Evolutionary conservation across 768 basidiomycete genomes (phyloP).

Genomic region (Leccinum longicurvipes): DNA sequence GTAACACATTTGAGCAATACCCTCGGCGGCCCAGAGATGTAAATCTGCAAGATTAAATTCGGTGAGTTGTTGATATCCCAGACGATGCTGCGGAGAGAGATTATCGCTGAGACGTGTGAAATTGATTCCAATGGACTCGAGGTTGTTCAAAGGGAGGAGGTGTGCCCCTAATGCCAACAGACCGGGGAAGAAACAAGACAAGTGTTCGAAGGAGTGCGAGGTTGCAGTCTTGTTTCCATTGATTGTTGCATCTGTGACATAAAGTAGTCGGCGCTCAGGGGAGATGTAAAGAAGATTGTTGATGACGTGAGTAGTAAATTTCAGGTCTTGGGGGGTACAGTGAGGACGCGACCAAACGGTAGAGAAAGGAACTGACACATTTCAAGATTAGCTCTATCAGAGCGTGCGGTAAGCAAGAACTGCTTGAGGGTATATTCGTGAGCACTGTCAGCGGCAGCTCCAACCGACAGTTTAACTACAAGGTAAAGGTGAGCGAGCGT

Average conservation of each 20-base stretch:
- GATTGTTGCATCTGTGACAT: slow-evolving; percentile 54
- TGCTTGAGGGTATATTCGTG: slow-evolving; percentile 79
- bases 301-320: slow-evolving; percentile 58
- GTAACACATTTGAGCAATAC: slow-evolving; percentile 70
- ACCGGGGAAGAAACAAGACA: slow-evolving; percentile 78
- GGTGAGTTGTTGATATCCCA: slow-evolving; percentile 38
- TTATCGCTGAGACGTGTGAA: slow-evolving; percentile 34
- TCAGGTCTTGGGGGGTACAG: slow-evolving; percentile 45
- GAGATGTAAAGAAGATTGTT: slow-evolving; percentile 66
- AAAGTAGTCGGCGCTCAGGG: slow-evolving; percentile 60
- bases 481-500: not conserved
- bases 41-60: slow-evolving; percentile 55
- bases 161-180: slow-evolving; percentile 69
- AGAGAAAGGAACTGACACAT: slow-evolving; percentile 50
- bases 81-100: slow-evolving; percentile 18
- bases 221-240: slow-evolving; percentile 31
- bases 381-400: slow-evolving; percentile 56
- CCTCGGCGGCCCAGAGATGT: slow-evolving; percentile 74
- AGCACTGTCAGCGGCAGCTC: slow-evolving; percentile 66
- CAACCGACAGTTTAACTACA: slow-evolving; percentile 51
- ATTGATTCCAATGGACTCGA: slow-evolving; percentile 47
- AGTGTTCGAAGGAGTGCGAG: slow-evolving; percentile 61
- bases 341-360: slow-evolving; percentile 2
- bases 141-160: slow-evolving; percentile 54
- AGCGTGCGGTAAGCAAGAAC: slow-evolving; percentile 61